Evolutionary conservation across 2,329 filamentous ascomycete genomes (phyloP).

Genomic region (Botrytis hyacinthi): DNA sequence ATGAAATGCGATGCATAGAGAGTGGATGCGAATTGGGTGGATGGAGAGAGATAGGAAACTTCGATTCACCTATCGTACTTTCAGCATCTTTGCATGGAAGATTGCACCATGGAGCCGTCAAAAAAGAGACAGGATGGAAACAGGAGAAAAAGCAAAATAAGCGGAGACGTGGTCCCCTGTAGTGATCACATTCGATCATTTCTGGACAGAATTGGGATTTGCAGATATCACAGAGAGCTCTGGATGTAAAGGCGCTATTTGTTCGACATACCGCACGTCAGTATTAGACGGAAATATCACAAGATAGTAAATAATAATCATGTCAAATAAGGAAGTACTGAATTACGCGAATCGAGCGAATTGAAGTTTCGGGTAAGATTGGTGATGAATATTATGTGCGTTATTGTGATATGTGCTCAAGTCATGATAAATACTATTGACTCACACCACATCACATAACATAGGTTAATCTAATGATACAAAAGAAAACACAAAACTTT

Average conservation of each 20-base stretch:
- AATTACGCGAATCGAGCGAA: background rate
- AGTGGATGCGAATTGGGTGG: background rate
- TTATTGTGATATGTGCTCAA: background rate
- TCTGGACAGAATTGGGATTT: background rate
- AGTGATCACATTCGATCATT: background rate
- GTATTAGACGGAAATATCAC: background rate
- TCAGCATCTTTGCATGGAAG: background rate
- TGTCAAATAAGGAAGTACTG: background rate
- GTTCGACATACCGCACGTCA: background rate
- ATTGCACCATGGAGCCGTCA: background rate
- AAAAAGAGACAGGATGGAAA: background rate
- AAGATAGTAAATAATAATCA: slow-evolving; percentile 1
- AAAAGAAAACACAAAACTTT: background rate
- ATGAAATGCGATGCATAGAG: too few relatives aligned
- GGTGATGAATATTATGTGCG: background rate
- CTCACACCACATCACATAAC: background rate
- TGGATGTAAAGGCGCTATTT: background rate
- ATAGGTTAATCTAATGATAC: background rate
- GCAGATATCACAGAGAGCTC: background rate
- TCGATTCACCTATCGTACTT: background rate
- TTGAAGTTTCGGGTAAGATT: background rate
- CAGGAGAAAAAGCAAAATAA: background rate
- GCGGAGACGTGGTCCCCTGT: too few relatives aligned
- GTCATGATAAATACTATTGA: background rate
- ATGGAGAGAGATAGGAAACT: background rate